Base-by-base conservation (phyloP, 176 grass and related monocot species). In the Avena atlantica region DNA sequence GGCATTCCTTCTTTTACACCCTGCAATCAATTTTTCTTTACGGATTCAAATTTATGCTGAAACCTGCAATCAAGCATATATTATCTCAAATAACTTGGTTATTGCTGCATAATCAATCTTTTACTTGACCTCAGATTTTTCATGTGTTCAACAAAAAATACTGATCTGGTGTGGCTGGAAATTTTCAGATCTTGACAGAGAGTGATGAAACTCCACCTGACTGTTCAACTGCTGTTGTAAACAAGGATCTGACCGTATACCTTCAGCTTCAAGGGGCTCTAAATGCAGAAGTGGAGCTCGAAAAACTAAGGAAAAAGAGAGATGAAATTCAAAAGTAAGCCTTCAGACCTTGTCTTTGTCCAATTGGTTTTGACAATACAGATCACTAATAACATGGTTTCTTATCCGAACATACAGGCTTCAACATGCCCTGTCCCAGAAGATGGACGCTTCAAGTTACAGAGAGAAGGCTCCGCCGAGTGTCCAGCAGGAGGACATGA, bases 211-310 rank as follows among this genome's bases (percentile, higher is more conserved):
- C 78, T 87, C 96, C 92, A 15, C 21, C 84, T 0, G 93, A 94
- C 62, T 98, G 88, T 86, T 88, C 93, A 62, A 93, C 93, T 75
- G 90, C 89, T 74, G 93, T 98, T 73, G 90, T 98, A 34, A 95
- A 93, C 45, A 92, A 93, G 87, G 87, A 93, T 78, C 78, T 94
- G 31, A 92, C 92, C 11, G 88, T 98, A 20, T 95, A 92, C 90
- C 96, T 98, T 74, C 86, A 98, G 83, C 95, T 98, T 27, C 93
- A 92, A 88, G 96, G 93, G 61, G 92, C 92, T 83, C 82, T 98
- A 20, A 91, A 98, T 90, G 68, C 92, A 23, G 90, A 95, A 70
- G 92, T 79, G 19, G 96, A 98, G 83, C 83, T 27, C 4, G 92
- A 95, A 82, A 98, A 98, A 70, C 89, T 98, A 23, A 87, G 86